Conservation (phyloP, 2,329 filamentous ascomycete genomes). For the Lachnellula occidentalis region DNA sequence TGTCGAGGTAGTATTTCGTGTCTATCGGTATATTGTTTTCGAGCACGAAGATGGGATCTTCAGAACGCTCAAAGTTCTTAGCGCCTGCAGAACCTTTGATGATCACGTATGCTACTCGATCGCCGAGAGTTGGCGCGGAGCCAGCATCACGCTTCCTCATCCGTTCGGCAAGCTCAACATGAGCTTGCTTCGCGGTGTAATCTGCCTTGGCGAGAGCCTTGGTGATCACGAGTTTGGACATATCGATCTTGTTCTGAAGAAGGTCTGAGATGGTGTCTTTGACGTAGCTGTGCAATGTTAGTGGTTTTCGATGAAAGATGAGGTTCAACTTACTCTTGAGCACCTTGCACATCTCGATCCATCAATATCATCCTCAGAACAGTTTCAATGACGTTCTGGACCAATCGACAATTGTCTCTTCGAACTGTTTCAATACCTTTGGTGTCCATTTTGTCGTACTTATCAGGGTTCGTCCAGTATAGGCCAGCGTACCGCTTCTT, state of each 20-base stretch:
- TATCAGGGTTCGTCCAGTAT: constrained; percentile 91
- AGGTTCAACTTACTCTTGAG: constrained; percentile 71
- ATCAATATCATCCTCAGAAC: constrained; percentile 94
- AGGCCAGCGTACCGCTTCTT: constrained; percentile 99
- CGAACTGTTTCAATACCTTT: constrained; percentile 99
- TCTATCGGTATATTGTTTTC: constrained; percentile 98
- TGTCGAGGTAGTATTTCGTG: constrained; percentile 97
- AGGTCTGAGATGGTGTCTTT: constrained; percentile 94
- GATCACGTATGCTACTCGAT: constrained; percentile 98
- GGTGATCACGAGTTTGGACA: constrained; percentile 98
- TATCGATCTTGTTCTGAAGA: constrained; percentile 94
- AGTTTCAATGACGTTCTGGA: constrained; percentile 96
- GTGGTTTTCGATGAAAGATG: not conserved
- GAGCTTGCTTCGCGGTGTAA: constrained; percentile 89
- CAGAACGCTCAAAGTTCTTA: constrained; percentile 95
- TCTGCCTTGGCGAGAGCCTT: constrained; percentile 89
- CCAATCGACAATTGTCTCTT: constrained; percentile 90
- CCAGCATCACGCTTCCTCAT: constrained; percentile 97
- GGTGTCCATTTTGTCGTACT: constrained; percentile 99
- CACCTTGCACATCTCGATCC: constrained; percentile 81
- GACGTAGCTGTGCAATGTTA: constrained; percentile 65
- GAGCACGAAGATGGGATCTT: constrained; percentile 94
- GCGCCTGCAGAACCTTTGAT: constrained; percentile 82
- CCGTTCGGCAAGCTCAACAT: constrained; percentile 88
- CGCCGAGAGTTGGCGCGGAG: constrained; percentile 85